A percentile compares a stretch with the other conserved stretches of the same genome.
Conservation (phyloP, 495 filamentous ascomycete genomes). For the Xylaria longipes region DNA sequence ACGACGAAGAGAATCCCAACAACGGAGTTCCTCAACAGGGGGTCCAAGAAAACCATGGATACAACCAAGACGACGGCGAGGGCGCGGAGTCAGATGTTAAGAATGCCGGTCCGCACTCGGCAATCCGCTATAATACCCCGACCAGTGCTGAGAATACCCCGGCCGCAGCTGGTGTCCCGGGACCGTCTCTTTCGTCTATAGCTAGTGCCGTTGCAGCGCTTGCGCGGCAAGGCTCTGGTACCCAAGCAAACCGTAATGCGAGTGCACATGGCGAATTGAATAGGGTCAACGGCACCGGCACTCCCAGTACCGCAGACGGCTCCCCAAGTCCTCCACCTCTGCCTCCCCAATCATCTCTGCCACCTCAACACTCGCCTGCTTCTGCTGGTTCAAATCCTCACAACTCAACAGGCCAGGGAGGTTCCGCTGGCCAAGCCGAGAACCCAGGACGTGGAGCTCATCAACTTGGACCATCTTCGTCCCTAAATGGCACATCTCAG, state of each 20-base stretch:
- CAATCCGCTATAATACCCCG: slow-evolving; percentile 1
- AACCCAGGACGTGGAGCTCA: background rate
- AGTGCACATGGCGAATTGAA: background rate
- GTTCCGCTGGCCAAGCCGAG: background rate
- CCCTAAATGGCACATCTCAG: background rate
- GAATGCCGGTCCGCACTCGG: slow-evolving; percentile 11
- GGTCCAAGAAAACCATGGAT: background rate
- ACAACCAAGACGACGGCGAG: background rate
- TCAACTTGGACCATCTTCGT: background rate
- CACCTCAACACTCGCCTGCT: background rate
- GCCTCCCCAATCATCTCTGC: background rate
- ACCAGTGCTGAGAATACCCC: background rate
- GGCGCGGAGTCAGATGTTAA: slow-evolving; percentile 21
- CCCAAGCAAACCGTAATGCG: background rate
- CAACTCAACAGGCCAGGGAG: background rate
- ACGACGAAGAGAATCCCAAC: background rate
- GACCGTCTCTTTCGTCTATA: background rate
- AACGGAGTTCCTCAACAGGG: background rate
- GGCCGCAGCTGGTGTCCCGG: background rate
- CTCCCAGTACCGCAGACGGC: background rate
- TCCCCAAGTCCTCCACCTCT: slow-evolving; percentile 1
- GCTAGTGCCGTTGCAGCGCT: background rate
- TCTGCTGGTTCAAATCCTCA: background rate
- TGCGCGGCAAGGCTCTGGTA: no score
- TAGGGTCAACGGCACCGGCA: background rate